These are phyloP conservation scores for Alternaria alternata DNA, from an alignment of 2,329 filamentous ascomycete species.

Conservation along the genomic window DNA sequence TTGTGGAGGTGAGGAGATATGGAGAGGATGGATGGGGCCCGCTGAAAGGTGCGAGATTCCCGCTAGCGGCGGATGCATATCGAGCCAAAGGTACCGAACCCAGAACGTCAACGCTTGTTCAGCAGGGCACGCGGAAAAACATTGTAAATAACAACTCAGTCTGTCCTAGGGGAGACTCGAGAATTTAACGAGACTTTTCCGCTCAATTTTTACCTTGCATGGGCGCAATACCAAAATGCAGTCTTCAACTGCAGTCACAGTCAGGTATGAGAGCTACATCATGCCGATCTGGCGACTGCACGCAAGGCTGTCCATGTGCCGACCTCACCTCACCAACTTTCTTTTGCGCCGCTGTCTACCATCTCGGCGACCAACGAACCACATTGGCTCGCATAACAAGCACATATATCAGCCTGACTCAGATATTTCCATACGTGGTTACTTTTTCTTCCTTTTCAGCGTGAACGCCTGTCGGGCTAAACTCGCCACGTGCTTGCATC, in stretches of 20 bases:
- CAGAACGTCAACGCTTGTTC: constrained; percentile 11
- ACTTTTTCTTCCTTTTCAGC: background rate
- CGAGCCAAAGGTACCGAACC: constrained; percentile 22
- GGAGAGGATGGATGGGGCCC: constrained; percentile 23
- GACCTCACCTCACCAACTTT: constrained; percentile 10
- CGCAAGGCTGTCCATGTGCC: constrained; percentile 4
- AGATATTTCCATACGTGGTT: background rate
- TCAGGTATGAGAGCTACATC: constrained; percentile 13
- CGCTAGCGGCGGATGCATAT: constrained; percentile 23
- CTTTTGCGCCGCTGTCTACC: constrained; percentile 3
- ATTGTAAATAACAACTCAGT: background rate
- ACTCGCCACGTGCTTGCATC: background rate
- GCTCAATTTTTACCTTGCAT: background rate
- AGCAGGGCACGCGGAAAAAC: background rate
- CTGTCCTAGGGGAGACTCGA: background rate
- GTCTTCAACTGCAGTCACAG: constrained; percentile 3
- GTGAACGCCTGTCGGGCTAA: constrained; percentile 1
- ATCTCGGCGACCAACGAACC: background rate
- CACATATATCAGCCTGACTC: constrained; percentile 1
- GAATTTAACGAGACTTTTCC: background rate
- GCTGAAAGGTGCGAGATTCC: constrained; percentile 23
- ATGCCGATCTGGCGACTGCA: constrained; percentile 13
- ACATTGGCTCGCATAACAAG: constrained; percentile 2
- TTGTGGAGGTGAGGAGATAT: constrained; percentile 21
- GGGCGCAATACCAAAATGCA: constrained; percentile 1